Percentiles rank a stretch among this genome's conserved stretches.
phyloP scores from a whole-genome alignment of 192 early-diverging fungal genomes.

The Coemansia sp. region DNA sequence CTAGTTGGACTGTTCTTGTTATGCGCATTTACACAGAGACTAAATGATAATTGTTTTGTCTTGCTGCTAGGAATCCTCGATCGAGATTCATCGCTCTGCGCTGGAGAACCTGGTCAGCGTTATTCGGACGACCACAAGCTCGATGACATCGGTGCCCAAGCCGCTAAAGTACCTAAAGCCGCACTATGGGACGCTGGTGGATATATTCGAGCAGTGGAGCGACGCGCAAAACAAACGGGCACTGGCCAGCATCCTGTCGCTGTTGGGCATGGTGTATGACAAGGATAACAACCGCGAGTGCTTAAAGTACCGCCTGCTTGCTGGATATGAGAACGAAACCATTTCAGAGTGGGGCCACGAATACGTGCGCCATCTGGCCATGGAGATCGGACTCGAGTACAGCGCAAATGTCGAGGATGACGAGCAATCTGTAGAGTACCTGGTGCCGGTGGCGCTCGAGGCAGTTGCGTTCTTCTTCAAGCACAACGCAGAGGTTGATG shows the following conservation, averaged over 20 bases:
- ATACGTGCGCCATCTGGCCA: slow-evolving; percentile 93
- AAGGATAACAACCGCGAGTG: slow-evolving; percentile 83
- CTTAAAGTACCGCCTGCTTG: slow-evolving; percentile 82
- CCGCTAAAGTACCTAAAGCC: slow-evolving; percentile 94
- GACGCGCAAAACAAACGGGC: slow-evolving; percentile 69
- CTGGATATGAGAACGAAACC: slow-evolving; percentile 66
- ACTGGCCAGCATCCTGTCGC: slow-evolving; percentile 93
- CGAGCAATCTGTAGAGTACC: slow-evolving; percentile 60
- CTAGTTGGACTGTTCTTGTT: not conserved
- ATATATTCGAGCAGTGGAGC: slow-evolving; percentile 75
- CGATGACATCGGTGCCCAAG: slow-evolving; percentile 99
- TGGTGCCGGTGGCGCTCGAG: slow-evolving; percentile 74
- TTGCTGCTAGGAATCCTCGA: slow-evolving; percentile 58
- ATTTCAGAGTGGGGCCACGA: slow-evolving; percentile 97
- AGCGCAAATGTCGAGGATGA: slow-evolving; percentile 56
- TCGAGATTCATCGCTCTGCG: slow-evolving; percentile 76
- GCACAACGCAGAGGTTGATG: slow-evolving; percentile 98
- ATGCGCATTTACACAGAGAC: not conserved
- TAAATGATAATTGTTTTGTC: not conserved
- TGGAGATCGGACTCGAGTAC: slow-evolving; percentile 89
- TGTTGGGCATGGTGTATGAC: slow-evolving; percentile 93
- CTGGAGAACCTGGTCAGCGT: slow-evolving; percentile 84
- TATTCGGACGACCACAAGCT: slow-evolving; percentile 92
- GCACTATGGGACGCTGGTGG: slow-evolving; percentile 71
- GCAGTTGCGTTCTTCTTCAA: slow-evolving; percentile 93